Conservation (phyloP, 108 stramenopile genomes). For the Fragilariopsis cylindrus region DNA sequence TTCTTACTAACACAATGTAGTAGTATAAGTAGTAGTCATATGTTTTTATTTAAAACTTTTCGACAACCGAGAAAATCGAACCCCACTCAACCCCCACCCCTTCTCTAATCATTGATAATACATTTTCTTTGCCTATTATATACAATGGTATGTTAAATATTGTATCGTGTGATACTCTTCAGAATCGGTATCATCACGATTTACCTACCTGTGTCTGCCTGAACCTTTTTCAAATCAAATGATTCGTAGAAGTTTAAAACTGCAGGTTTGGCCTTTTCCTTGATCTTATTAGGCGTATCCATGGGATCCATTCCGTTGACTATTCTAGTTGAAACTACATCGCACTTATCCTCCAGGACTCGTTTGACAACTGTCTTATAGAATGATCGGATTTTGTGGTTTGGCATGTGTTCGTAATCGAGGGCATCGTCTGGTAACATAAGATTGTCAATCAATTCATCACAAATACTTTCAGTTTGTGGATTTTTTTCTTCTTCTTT, state of each 20-base stretch:
- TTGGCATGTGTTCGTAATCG: constrained; percentile 41
- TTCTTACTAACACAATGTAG: too few species aligned
- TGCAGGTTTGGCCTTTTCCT: constrained; percentile 23
- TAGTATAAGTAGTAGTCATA: too few species aligned
- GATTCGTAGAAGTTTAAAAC: constrained; percentile 26
- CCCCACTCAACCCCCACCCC: too few species aligned
- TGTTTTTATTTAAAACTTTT: too few species aligned
- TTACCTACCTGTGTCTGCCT: neutral
- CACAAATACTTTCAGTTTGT: constrained; percentile 42
- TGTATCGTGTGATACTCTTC: too few species aligned
- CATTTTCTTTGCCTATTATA: too few species aligned
- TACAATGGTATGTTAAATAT: too few species aligned
- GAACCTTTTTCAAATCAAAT: constrained; percentile 27
- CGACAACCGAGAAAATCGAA: too few species aligned
- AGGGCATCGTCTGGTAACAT: constrained; percentile 69
- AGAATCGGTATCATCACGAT: too few species aligned
- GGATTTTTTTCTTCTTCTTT: constrained; percentile 1
- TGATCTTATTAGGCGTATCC: constrained; percentile 25
- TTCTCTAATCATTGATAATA: too few species aligned
- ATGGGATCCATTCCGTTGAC: constrained; percentile 27
- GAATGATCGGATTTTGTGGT: constrained; percentile 51
- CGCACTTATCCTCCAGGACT: constrained; percentile 26
- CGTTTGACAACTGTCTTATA: constrained; percentile 49
- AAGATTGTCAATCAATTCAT: constrained; percentile 73
- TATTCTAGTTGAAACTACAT: constrained; percentile 21